phyloP scores from a whole-genome alignment of 495 filamentous ascomycete genomes.

The Daldinia childiae region DNA sequence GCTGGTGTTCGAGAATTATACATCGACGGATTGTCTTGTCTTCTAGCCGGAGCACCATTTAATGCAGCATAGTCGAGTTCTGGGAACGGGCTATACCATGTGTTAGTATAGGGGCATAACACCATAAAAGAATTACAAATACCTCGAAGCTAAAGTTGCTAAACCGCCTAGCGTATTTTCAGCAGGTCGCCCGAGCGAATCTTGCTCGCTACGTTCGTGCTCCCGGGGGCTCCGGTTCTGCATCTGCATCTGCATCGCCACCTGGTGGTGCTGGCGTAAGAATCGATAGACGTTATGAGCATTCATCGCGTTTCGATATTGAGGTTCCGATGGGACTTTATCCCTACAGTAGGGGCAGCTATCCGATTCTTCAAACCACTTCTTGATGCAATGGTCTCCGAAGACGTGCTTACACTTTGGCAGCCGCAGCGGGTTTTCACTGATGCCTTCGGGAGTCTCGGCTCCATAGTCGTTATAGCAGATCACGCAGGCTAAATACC shows the following conservation, averaged over 20 bases:
- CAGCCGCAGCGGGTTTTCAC: constrained; percentile 60
- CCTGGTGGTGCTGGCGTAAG: constrained; percentile 38
- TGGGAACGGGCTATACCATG: constrained; percentile 20
- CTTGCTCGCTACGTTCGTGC: constrained; percentile 21
- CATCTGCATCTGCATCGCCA: constrained; percentile 21
- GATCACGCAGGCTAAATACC: constrained; percentile 60
- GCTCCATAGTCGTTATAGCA: constrained; percentile 67
- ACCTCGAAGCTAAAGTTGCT: constrained; percentile 28
- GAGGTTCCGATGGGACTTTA: constrained; percentile 61
- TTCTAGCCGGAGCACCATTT: constrained; percentile 17
- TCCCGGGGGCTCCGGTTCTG: constrained; percentile 13
- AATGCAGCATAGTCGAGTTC: constrained; percentile 19
- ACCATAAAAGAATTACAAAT: not conserved
- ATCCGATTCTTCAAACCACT: constrained; percentile 67
- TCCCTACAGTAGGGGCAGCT: constrained; percentile 68
- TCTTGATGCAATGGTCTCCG: constrained; percentile 67
- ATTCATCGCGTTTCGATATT: constrained; percentile 31
- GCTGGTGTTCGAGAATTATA: constrained; percentile 13
- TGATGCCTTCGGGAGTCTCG: constrained; percentile 60
- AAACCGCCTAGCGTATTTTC: constrained; percentile 11
- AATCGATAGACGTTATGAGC: constrained; percentile 37
- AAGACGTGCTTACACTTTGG: constrained; percentile 68
- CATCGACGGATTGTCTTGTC: constrained; percentile 17
- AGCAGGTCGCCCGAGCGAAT: constrained; percentile 7
- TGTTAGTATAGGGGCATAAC: constrained; percentile 4